Conservation (phyloP, 768 basidiomycete genomes). For the Filobasidium wieringae region DNA sequence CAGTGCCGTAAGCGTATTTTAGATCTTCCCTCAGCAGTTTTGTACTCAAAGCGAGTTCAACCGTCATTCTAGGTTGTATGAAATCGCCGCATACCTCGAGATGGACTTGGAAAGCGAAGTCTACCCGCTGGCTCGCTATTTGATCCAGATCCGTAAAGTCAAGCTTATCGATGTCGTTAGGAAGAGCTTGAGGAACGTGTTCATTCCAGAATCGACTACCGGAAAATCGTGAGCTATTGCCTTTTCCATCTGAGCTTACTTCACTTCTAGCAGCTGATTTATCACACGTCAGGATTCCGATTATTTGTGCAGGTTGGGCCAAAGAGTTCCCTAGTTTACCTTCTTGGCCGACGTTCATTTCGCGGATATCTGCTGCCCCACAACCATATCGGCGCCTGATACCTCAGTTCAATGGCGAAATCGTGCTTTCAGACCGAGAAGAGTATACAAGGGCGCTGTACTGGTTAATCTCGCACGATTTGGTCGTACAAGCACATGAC, state of each 20-base stretch:
- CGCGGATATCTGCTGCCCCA: slow-evolving; percentile 57
- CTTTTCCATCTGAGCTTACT: slow-evolving; percentile 32
- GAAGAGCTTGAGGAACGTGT: slow-evolving; percentile 64
- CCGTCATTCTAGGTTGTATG: slow-evolving; percentile 22
- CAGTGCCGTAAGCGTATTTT: slow-evolving; percentile 33
- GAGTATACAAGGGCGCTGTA: slow-evolving; percentile 69
- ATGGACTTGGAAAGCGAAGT: slow-evolving; percentile 48
- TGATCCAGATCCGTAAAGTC: slow-evolving; percentile 79
- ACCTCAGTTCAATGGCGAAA: slow-evolving; percentile 40
- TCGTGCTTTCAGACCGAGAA: slow-evolving; percentile 46
- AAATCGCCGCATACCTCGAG: slow-evolving; percentile 31
- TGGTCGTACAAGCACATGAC: slow-evolving; percentile 73
- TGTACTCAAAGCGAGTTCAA: too few species aligned
- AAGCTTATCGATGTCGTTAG: slow-evolving; percentile 81
- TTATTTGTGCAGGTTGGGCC: slow-evolving; percentile 35
- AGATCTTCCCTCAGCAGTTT: too few species aligned
- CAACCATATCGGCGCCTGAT: slow-evolving; percentile 67
- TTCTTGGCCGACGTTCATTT: slow-evolving; percentile 49
- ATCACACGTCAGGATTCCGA: slow-evolving; percentile 42
- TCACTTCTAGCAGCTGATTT: not conserved
- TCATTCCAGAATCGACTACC: slow-evolving; percentile 46
- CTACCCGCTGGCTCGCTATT: slow-evolving; percentile 80
- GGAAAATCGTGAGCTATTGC: slow-evolving; percentile 40
- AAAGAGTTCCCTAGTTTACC: slow-evolving; percentile 18
- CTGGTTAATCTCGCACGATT: slow-evolving; percentile 81